Base-by-base conservation (phyloP, 2,329 filamentous ascomycete species). In the Cordyceps cicadae region DNA sequence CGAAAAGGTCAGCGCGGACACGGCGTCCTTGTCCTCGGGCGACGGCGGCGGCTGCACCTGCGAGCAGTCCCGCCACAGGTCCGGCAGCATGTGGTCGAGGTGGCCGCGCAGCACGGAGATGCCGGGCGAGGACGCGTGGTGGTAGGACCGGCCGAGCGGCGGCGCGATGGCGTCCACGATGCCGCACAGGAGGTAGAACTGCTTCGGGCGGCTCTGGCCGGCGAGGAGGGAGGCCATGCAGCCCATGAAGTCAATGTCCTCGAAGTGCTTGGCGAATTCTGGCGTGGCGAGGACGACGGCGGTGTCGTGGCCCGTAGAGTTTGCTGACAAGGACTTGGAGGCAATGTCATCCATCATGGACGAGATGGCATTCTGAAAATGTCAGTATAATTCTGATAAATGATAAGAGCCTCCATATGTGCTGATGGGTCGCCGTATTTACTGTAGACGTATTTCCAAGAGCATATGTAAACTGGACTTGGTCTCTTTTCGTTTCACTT, bases 141-240 rank as follows among this genome's bases (percentile, higher is more conserved):
- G 66, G 50, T 68, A 65, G 37, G 29, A 29, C 29, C 69, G 68
- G 17, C 69, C 67, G 24, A 65, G 62, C 6, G 68, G 65, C 9
- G 77, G 75, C 24, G 76, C 70, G 37, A 87, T 70, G 9, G 79
- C 76, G 67, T 87, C 84, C 32, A 85, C 79, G 5, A 84, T 79
- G 14, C 80, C 85, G 26, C 75, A 74, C 15, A 87, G 64, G 8
- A 86, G 71, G 63, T 80, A 73, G 39, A 83, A 71, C 26, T 74
- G 66, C 5, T 62, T 60, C 53, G 75, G 68, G 43, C 76, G 74
- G 14, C 64, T 65, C 26, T 70, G 67, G 49, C 80, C 79, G 17
- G 78, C 74, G 26, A 84, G 71, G 69, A 80, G 75, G 11, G 72
- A 68, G 12, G 77, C 75, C 54, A 83, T 74, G 6, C 74, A 67